A percentile compares a stretch with the other conserved stretches of the same genome.
phyloP scores from a whole-genome alignment of 2,329 filamentous ascomycete genomes.

The Diaporthe batatas region DNA sequence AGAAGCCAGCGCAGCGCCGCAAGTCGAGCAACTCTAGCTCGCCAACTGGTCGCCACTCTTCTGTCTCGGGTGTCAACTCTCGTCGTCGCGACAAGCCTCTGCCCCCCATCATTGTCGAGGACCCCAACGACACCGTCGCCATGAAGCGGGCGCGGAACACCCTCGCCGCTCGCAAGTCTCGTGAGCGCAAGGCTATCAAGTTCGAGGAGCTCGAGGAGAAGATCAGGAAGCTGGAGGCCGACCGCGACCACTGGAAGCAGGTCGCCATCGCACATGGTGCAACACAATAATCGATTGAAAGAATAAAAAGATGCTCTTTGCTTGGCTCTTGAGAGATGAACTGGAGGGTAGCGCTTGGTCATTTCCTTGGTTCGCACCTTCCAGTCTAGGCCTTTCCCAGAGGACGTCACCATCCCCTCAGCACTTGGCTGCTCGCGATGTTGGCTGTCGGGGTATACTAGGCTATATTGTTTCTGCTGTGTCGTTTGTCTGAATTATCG shows the following conservation, averaged over 20 bases:
- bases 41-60: conserved; percentile 71
- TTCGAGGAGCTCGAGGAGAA: conserved; percentile 80
- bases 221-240: conserved; percentile 77
- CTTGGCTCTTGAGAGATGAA: conserved; percentile 34
- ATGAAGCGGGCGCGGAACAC: conserved; percentile 96
- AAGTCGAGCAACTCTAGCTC: conserved; percentile 63
- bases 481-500: conserved; percentile 5
- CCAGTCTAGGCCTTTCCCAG: conserved; percentile 17
- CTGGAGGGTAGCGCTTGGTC: conserved; percentile 38
- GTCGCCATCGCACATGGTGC: conserved; percentile 61
- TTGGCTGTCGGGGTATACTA: conserved; percentile 34
- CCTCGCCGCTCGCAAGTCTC: conserved; percentile 91
- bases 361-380: conserved; percentile 31
- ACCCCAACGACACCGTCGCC: conserved; percentile 80
- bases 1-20: conserved; percentile 57
- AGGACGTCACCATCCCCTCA: conserved; percentile 20
- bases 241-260: conserved; percentile 76
- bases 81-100: conserved; percentile 86
- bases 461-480: conserved; percentile 29
- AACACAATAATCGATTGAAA: conserved; percentile 48
- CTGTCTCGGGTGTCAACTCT: conserved; percentile 76
- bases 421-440: neutral
- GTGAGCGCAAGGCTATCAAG: conserved; percentile 84
- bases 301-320: conserved; percentile 27
- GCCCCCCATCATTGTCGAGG: conserved; percentile 81